Base-by-base conservation (phyloP, 2,329 filamentous ascomycete species). In the Botrytis squamosa region DNA sequence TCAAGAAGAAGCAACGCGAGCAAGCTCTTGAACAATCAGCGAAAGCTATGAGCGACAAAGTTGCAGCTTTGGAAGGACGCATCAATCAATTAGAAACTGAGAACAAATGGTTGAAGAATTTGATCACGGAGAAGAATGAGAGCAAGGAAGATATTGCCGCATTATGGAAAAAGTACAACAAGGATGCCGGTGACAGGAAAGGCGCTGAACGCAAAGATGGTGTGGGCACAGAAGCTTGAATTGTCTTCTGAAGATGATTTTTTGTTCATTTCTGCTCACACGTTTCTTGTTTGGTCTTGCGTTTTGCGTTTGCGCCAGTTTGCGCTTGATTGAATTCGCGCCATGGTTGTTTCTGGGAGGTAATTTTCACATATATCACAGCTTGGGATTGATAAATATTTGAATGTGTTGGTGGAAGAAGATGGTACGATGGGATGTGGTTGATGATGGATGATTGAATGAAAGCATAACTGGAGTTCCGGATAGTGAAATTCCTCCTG, bases 1-100 rank as follows among this genome's bases (percentile, higher is more conserved):
- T 96, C 81, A 97, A 97, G 90, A 97, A 97, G 91, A 97, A 97
- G 89, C 93, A 96, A 84, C 91, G 94, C 69, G 94, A 97, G 85
- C 92, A 95, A 83, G 92, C 93, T 14, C 89, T 97, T 70, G 93
- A 95, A 83, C 90, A 90, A 80, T 91, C 90, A 5, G 91, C 93
- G 79, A 94, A 94, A 83, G 94, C 97, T 78, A 93, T 95, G 84
- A 89, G 89, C 42, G 92, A 96, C 64, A 94, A 94, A 84, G 92
- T 95, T 70, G 86, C 88, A 29, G 85, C 86, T 29, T 87, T 97
- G 10, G 93, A 97, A 83, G 87, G 87, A 79, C 89, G 90, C 74
- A 91, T 96, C 72, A 88, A 88, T 74, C 91, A 94, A 80, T 88
- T 95, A n/a, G 91, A 94, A 84, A 92, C 91, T 78, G 92, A 94